phyloP scores from a whole-genome alignment of 495 filamentous ascomycete species.

The Neurospora sp. region DNA sequence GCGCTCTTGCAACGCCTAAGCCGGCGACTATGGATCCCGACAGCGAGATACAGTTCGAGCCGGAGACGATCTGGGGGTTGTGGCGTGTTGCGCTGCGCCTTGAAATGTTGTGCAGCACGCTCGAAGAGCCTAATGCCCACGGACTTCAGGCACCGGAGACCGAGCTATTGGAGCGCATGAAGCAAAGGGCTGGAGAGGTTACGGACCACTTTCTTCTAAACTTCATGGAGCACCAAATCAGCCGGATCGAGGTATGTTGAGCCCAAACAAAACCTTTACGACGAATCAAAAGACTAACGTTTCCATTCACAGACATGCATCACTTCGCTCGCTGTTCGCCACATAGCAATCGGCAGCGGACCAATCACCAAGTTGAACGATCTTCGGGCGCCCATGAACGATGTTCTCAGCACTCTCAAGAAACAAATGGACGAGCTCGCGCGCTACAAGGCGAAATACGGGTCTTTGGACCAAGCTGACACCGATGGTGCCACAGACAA shows the following conservation, averaged over 20 bases:
- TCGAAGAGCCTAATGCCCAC: conserved; percentile 54
- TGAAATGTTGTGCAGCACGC: conserved; percentile 80
- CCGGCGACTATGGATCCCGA: conserved; percentile 31
- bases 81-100: conserved; percentile 85
- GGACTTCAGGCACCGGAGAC: conserved; percentile 64
- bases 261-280: background rate
- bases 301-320: conserved; percentile 38
- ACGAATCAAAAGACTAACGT: conserved; percentile 6
- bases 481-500: background rate
- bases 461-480: conserved; percentile 17
- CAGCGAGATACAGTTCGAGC: conserved; percentile 60
- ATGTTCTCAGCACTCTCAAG: conserved; percentile 31
- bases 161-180: conserved; percentile 74
- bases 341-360: conserved; percentile 43
- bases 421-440: conserved; percentile 36
- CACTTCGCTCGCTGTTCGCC: conserved; percentile 53
- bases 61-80: conserved; percentile 74
- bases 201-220: conserved; percentile 76
- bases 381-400: conserved; percentile 40
- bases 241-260: conserved; percentile 77
- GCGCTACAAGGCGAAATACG: conserved; percentile 38
- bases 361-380: conserved; percentile 30
- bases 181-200: conserved; percentile 71
- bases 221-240: conserved; percentile 89
- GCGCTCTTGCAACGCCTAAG: conserved; percentile 33